Evolutionary conservation across 139 green algal genomes (phyloP), one percentile per base, ranked within the genome.

Genomic region (Microglena sp.): DNA sequence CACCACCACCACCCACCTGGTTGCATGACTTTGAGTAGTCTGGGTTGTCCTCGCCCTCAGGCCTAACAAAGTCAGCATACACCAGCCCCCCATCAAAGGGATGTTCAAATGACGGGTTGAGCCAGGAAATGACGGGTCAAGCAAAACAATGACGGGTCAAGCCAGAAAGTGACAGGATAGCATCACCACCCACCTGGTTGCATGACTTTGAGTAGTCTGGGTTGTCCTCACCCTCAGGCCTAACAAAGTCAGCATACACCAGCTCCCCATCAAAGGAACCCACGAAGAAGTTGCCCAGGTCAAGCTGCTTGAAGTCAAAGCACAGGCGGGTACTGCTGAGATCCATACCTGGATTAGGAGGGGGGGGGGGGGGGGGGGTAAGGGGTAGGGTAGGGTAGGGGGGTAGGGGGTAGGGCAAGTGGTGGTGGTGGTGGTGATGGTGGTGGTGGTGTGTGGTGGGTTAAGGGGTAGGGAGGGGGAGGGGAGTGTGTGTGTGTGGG

Each of bases 231-330:
- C 72, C 76, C 24, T 81, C 78, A 3, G 81, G 69, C 55, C 76
- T 73, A 55, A 78, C 59, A 33, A 78, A 81, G 36, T 85, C 67
- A 7, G 76, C 80, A 32, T 84, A 64, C 34, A 84, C 73, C 27
- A 94, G 40, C 74, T 92, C 83, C 0, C 86, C 86, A 28, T 90
- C 84, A 8, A 82, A 74, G 11, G 66, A 80, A 50, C 74, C 79
- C 5, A 84, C 67, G 44, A 69, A 76, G 65, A 92, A 88, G 68
- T 69, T 29, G 22, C 64, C 67, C 3, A 34, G 44, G 3, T 76
- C 76, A 5, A 76, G 55, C 21, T 64, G 53, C 18, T 56, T 27
- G 21, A 66, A 68, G 67, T 86, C 66, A 33, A 77, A 82, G 60
- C 69, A 80, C 33, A 87, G 58, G 1, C 71, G 33, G 4, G 61